Conservation (phyloP, 192 early-diverging fungal species). For the Coemansia sp. region DNA sequence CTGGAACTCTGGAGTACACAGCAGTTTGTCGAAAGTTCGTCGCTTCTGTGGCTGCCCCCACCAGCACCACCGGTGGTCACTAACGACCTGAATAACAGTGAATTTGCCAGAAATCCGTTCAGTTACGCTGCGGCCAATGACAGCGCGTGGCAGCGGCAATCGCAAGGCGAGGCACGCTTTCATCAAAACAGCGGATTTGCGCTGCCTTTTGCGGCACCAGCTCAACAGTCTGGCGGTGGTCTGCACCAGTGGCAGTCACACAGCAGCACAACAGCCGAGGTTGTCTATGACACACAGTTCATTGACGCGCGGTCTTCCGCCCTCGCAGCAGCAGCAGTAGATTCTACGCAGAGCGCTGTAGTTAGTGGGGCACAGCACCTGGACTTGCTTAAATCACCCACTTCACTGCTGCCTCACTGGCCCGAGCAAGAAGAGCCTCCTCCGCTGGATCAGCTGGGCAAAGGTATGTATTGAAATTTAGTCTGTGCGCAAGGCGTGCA, state of each 20-base stretch:
- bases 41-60: slow-evolving; percentile 18
- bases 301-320: slow-evolving; percentile 48
- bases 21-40: slow-evolving; percentile 8
- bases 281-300: slow-evolving; percentile 33
- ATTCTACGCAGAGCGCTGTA: too few species aligned
- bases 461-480: too few species aligned
- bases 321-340: background rate
- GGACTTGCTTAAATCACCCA: slow-evolving; percentile 35
- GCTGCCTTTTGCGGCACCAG: slow-evolving; percentile 15
- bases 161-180: background rate
- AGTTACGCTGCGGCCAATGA: background rate
- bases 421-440: slow-evolving; percentile 22
- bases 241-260: slow-evolving; percentile 23
- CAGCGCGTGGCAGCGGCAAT: slow-evolving; percentile 6
- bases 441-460: too few species aligned
- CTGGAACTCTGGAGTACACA: slow-evolving; percentile 40
- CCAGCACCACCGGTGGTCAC: background rate
- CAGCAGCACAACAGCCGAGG: background rate
- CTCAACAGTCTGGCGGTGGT: background rate
- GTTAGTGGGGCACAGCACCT: background rate
- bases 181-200: slow-evolving; percentile 7
- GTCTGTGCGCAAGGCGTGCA: slow-evolving; percentile 1
- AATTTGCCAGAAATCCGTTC: background rate
- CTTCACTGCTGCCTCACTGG: slow-evolving; percentile 44
- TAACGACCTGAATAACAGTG: background rate